Conservation (phyloP, 2,329 filamentous ascomycete species). For the Penicillium concentricum region DNA sequence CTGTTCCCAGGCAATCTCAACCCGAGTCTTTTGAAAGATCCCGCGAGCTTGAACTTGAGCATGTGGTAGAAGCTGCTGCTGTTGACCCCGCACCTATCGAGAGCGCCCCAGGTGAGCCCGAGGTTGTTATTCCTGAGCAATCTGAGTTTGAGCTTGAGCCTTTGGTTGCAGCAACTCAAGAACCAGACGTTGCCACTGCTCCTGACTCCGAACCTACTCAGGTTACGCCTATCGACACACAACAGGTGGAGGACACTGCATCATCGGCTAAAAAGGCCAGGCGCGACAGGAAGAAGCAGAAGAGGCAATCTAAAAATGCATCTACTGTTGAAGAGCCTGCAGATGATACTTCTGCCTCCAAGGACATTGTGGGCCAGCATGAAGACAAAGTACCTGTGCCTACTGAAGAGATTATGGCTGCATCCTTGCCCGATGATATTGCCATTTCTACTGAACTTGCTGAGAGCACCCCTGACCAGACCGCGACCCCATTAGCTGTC, state of each 20-base stretch:
- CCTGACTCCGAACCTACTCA: not conserved
- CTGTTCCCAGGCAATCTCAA: not conserved
- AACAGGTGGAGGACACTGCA: slow-evolving; percentile 6
- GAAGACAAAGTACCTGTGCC: not conserved
- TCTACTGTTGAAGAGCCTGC: slow-evolving; percentile 1
- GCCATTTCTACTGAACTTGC: not conserved
- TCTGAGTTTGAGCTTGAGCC: slow-evolving; percentile 4
- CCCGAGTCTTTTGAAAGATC: not conserved
- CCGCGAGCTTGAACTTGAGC: slow-evolving; percentile 1
- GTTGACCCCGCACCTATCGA: not conserved
- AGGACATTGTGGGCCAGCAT: not conserved
- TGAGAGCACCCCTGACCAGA: not conserved
- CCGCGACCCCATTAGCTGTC: not conserved
- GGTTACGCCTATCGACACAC: not conserved
- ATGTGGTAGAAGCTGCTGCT: not conserved
- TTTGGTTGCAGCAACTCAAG: not conserved
- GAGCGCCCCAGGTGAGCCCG: not conserved
- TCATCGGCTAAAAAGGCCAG: slow-evolving; percentile 14
- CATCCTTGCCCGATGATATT: not conserved
- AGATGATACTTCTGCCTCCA: not conserved
- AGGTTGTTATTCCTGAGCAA: not conserved
- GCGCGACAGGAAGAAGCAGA: slow-evolving; percentile 17
- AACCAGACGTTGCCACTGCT: not conserved
- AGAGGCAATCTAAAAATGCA: slow-evolving; percentile 15
- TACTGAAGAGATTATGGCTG: not conserved